Evolutionary conservation across 805 yeast genomes (phyloP).

Genomic region (Starmerella cellae): DNA sequence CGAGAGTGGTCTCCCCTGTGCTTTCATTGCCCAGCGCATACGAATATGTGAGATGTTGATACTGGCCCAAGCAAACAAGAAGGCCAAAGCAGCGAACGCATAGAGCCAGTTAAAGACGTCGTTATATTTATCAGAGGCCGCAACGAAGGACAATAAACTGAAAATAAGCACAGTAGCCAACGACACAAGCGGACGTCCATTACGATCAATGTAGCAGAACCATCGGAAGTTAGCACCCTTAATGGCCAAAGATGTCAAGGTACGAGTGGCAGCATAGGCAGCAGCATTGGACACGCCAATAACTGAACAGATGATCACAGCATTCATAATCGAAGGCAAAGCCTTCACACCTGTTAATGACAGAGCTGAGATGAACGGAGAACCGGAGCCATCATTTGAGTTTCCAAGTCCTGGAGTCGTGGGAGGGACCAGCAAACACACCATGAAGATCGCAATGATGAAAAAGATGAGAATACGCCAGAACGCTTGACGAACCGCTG

Average conservation of each 20-base stretch:
- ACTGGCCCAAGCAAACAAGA: conserved; percentile 21
- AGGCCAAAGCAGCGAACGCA: conserved; percentile 21
- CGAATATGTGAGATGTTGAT: conserved; percentile 16
- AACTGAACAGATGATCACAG: conserved; percentile 61
- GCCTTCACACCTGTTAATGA: conserved; percentile 49
- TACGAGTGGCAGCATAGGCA: conserved; percentile 55
- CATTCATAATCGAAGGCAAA: conserved; percentile 64
- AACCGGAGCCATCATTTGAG: conserved; percentile 40
- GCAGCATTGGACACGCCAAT: conserved; percentile 68
- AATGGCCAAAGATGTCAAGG: conserved; percentile 50
- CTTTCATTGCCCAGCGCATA: conserved; percentile 46
- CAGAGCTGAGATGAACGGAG: conserved; percentile 78
- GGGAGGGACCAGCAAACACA: conserved; percentile 58
- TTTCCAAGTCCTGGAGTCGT: conserved; percentile 41
- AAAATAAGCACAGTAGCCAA: conserved; percentile 35
- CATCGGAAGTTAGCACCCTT: conserved; percentile 48
- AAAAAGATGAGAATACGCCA: conserved; percentile 57
- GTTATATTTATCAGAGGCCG: conserved; percentile 37
- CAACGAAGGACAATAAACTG: conserved; percentile 45
- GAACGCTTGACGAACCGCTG: conserved; percentile 55
- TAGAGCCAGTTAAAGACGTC: conserved; percentile 23
- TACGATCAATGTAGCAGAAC: conserved; percentile 56
- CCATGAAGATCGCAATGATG: conserved; percentile 43
- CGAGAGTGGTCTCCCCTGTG: conserved; percentile 53
- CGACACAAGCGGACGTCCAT: conserved; percentile 67